Conservation (phyloP, 1,284 basidiomycete genomes). For the Ustilago nuda region DNA sequence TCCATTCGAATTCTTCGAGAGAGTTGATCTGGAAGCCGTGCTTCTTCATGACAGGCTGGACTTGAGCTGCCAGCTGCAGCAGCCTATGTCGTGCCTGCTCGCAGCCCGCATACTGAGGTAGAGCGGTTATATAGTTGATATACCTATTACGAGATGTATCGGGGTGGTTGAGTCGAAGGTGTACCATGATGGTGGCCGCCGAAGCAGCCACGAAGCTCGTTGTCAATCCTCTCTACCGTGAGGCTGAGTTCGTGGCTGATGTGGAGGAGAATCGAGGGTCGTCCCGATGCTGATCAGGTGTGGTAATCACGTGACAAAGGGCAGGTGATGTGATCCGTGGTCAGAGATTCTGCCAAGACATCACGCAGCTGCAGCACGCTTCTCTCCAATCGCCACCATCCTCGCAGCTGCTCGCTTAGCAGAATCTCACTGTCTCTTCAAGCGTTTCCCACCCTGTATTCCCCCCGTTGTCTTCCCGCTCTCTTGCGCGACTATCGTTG, state of each 20-base stretch:
- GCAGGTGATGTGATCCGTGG: too few relatives aligned
- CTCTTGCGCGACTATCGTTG: too few relatives aligned
- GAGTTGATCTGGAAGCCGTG: conserved; percentile 61
- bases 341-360: too few relatives aligned
- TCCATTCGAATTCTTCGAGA: conserved; percentile 58
- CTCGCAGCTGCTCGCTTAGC: too few relatives aligned
- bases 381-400: too few relatives aligned
- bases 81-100: conserved; percentile 47
- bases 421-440: too few relatives aligned
- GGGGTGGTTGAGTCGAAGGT: conserved; percentile 57
- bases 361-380: too few relatives aligned
- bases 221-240: not conserved
- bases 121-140: conserved; percentile 60
- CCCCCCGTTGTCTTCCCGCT: too few relatives aligned
- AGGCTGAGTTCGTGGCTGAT: not conserved
- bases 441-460: too few relatives aligned
- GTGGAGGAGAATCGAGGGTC: not conserved
- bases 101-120: conserved; percentile 38
- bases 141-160: conserved; percentile 55
- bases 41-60: conserved; percentile 59
- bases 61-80: conserved; percentile 54
- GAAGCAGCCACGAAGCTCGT: not conserved
- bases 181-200: conserved; percentile 30
- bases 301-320: too few relatives aligned
- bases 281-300: too few relatives aligned